Percentiles rank a stretch among this genome's conserved stretches.
These are phyloP conservation scores for Linum trigynum DNA, from an alignment of 345 rosid species.

Conservation along the genomic window DNA sequence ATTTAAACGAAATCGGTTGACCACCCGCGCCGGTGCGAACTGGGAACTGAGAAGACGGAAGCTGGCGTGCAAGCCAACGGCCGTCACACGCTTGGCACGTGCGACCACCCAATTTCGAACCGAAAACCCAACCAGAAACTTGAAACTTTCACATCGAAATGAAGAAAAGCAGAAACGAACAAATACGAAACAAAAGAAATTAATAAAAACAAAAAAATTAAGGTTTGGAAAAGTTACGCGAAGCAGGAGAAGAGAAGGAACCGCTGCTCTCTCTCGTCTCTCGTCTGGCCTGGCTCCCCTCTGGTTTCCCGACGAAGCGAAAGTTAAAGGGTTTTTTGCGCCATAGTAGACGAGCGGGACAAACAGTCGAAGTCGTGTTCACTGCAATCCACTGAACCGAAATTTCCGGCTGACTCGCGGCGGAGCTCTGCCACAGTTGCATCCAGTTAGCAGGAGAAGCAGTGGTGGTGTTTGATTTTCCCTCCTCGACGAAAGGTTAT, in stretches of 20 bases:
- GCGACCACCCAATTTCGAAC: constrained; percentile 16
- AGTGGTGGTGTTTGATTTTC: too few species aligned
- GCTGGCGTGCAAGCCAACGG: constrained; percentile 1
- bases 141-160: constrained; percentile 5
- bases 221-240: constrained; percentile 1
- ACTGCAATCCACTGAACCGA: neutral
- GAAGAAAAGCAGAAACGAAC: neutral
- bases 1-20: too few species aligned
- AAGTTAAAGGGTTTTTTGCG: constrained; percentile 24
- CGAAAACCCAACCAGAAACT: constrained; percentile 19
- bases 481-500: too few species aligned
- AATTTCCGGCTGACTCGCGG: neutral
- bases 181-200: neutral
- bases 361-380: neutral
- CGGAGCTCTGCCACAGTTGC: too few species aligned
- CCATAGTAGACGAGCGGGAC: constrained; percentile 14
- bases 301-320: constrained; percentile 22
- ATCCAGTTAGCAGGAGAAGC: too few species aligned
- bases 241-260: constrained; percentile 18
- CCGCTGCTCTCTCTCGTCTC: constrained; percentile 7
- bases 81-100: constrained; percentile 27
- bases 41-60: too few species aligned
- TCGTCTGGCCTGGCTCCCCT: neutral
- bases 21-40: too few species aligned
- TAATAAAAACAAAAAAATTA: neutral